Evolutionary conservation across 208 protist genomes (phyloP), one percentile per base, ranked within the genome.

Genomic region (Acanthamoeba comandoni): DNA sequence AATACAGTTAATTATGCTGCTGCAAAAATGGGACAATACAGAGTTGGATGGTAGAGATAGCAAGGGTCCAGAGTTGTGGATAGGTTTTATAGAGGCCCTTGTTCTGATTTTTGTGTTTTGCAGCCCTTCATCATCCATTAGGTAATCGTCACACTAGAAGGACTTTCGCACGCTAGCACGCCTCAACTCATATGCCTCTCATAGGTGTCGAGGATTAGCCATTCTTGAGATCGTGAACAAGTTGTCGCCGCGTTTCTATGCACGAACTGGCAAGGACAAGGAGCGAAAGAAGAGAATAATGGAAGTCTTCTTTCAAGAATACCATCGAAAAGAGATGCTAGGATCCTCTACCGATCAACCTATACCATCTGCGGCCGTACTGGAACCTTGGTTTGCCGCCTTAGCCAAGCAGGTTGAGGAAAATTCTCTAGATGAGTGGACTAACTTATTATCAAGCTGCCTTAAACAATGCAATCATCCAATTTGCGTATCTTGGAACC

Each of bases 1-100:
- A 65, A 8, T 22, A 65, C 1, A 65, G 58, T 65, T 65, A 26
- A 22, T 65, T 65, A 29, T 70, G 9, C 60, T 88, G 26, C 29
- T 88, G 9, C 48, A 70, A 22, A 70, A 26, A 17, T 88, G 80
- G 80, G 60, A 88, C 17, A 62, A 31, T 9, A 88, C 80, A 9
- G 58, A 65, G 60, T 62, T 88, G 12, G 80, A 88, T 29, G 80
- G 80, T 7, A 35, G 60, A 55, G 80, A 88, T 35, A 49, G 29
- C 29, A 65, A 88, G 58, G 80, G 58, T 13, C 60, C 80, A 11
- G 80, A 88, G n/a, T 71, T 88, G 80, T 88, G 80, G 80, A 65
- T 88, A 35, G 51, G 58, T 48, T 88, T 88, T 22, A 62, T 88
- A 0, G 80, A 88, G 12, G 57, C 80, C 8, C 29, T 88, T n/a